These are phyloP conservation scores for Rhynchospora pubera DNA, from an alignment of 176 grass and related monocot genomes.

Conservation along the genomic window DNA sequence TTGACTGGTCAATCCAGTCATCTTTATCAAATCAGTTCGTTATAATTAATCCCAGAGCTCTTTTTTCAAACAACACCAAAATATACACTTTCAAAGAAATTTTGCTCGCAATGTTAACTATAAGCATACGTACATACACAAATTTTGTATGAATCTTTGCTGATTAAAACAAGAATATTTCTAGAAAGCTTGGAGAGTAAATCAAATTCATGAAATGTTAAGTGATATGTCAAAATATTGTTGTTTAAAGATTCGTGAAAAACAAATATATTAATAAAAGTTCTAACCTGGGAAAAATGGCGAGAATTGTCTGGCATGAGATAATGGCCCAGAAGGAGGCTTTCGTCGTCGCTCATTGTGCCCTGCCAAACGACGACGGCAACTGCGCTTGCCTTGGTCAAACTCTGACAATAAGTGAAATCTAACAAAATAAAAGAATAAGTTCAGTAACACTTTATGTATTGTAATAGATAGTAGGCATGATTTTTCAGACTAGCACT, in stretches of 20 bases:
- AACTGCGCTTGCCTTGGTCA: slow-evolving; percentile 34
- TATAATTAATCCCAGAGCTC: neutral
- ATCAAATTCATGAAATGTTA: neutral
- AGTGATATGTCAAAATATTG: neutral
- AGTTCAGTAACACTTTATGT: neutral
- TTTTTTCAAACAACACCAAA: neutral
- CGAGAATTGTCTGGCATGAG: slow-evolving; percentile 7
- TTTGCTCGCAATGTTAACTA: neutral
- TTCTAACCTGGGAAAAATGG: slow-evolving; percentile 27
- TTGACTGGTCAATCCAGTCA: neutral
- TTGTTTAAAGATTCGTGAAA: neutral
- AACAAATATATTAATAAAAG: neutral
- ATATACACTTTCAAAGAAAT: neutral
- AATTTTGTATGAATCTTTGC: neutral
- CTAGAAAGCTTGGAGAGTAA: neutral
- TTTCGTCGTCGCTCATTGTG: slow-evolving; percentile 20
- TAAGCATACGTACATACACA: neutral
- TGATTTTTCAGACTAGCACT: neutral
- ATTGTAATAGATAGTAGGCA: neutral
- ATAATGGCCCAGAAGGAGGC: slow-evolving; percentile 20
- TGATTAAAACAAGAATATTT: neutral
- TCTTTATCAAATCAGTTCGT: neutral
- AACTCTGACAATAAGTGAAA: slow-evolving; percentile 30
- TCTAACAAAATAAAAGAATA: slow-evolving; percentile 8
- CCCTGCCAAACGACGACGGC: slow-evolving; percentile 14